Evolutionary conservation across 352 stramenopile genomes (phyloP).

Genomic region (Globisporangium solare): DNA sequence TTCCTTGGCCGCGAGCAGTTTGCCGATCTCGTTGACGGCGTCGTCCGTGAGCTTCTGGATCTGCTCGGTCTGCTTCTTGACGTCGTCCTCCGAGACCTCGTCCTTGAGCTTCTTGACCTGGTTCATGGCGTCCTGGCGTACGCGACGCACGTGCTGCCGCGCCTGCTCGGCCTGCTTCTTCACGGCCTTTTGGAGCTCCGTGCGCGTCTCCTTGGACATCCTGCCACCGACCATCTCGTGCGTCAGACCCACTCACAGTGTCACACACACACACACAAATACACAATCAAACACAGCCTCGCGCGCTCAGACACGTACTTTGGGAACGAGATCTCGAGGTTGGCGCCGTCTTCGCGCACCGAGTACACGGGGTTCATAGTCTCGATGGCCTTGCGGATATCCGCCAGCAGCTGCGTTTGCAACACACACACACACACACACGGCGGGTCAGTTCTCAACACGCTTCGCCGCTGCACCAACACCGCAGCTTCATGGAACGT

Average conservation of each 20-base stretch:
- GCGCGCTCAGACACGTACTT: slow-evolving; percentile 39
- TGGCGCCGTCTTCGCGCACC: slow-evolving; percentile 57
- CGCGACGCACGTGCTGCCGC: slow-evolving; percentile 77
- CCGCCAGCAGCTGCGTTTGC: slow-evolving; percentile 42
- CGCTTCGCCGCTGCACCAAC: too few relatives aligned
- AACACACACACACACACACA: too few relatives aligned
- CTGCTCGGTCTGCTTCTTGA: slow-evolving; percentile 67
- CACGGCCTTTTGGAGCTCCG: slow-evolving; percentile 66
- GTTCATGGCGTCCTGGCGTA: slow-evolving; percentile 84
- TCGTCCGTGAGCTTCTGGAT: slow-evolving; percentile 83
- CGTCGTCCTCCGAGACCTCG: slow-evolving; percentile 67
- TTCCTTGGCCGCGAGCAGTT: slow-evolving; percentile 72
- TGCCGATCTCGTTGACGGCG: slow-evolving; percentile 60
- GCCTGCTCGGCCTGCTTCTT: slow-evolving; percentile 84
- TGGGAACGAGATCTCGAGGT: slow-evolving; percentile 75
- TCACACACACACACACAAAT: too few relatives aligned
- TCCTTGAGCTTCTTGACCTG: slow-evolving; percentile 82
- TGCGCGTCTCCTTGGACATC: slow-evolving; percentile 83
- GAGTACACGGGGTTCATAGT: slow-evolving; percentile 72
- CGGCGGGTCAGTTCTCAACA: too few relatives aligned
- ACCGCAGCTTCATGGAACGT: slow-evolving; percentile 8
- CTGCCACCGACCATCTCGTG: slow-evolving; percentile 19
- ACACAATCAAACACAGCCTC: background rate
- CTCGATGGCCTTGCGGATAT: slow-evolving; percentile 75
- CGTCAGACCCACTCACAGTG: too few relatives aligned